Conservation (phyloP, 371 early-diverging fungal species). For the Paraphysoderma sedebokerense region DNA sequence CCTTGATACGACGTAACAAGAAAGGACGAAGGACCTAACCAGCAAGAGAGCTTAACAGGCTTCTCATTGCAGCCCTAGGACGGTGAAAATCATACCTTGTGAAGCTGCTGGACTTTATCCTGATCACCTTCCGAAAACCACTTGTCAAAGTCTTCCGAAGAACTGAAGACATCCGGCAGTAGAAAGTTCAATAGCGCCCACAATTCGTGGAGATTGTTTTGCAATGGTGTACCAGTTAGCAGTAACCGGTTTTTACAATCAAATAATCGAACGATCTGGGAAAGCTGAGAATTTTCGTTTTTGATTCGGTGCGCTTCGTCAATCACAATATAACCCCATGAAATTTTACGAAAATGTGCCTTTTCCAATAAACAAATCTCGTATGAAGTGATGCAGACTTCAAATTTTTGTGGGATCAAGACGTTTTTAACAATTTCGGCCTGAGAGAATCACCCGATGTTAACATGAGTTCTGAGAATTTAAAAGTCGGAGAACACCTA, state of each 20-base stretch:
- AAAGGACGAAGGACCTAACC: constrained; percentile 68
- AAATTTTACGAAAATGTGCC: constrained; percentile 60
- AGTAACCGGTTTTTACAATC: constrained; percentile 80
- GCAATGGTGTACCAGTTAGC: constrained; percentile 97
- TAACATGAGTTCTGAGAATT: background rate
- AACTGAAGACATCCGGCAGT: constrained; percentile 86
- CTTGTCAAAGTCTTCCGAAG: constrained; percentile 78
- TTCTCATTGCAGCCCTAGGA: no score
- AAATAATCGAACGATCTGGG: constrained; percentile 76
- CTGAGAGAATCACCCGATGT: background rate
- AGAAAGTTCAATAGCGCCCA: constrained; percentile 98
- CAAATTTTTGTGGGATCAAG: constrained; percentile 53
- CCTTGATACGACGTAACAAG: constrained; percentile 93
- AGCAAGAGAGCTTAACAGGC: background rate
- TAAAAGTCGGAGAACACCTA: constrained; percentile 13
- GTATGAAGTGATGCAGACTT: constrained; percentile 94
- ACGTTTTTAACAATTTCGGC: constrained; percentile 31
- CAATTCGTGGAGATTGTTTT: constrained; percentile 97
- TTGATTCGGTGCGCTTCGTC: constrained; percentile 99
- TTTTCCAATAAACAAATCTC: constrained; percentile 92
- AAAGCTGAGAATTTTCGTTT: constrained; percentile 91
- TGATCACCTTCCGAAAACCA: constrained; percentile 77
- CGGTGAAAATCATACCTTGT: constrained; percentile 36
- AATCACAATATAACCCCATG: constrained; percentile 90
- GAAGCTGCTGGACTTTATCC: constrained; percentile 74